phyloP scores from a whole-genome alignment of 768 basidiomycete species.

The Tulasnella sp. region DNA sequence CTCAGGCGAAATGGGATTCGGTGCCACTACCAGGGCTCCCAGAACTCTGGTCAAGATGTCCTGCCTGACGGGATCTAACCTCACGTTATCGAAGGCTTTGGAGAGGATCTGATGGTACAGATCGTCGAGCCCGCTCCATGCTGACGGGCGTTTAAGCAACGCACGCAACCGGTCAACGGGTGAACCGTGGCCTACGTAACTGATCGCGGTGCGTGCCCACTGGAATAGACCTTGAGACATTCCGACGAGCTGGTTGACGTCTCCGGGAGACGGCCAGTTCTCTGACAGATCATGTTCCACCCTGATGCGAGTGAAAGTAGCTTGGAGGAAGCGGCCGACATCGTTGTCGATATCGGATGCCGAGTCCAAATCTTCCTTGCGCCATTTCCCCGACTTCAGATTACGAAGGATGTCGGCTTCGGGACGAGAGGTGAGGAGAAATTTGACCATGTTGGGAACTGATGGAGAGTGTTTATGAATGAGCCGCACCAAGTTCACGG shows the following conservation, averaged over 20 bases:
- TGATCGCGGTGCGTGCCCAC: background rate
- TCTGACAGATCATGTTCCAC: too few relatives aligned
- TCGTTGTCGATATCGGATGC: too few relatives aligned
- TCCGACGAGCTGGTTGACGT: background rate
- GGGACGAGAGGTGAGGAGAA: too few relatives aligned
- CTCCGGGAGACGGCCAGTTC: too few relatives aligned
- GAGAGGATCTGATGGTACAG: background rate
- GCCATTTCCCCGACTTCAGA: too few relatives aligned
- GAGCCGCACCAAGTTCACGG: too few relatives aligned
- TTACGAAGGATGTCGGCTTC: too few relatives aligned
- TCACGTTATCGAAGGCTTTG: background rate
- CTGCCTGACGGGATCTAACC: background rate
- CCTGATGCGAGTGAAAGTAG: too few relatives aligned
- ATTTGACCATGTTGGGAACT: too few relatives aligned
- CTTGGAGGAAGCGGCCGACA: too few relatives aligned
- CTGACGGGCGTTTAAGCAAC: background rate
- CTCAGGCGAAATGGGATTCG: background rate
- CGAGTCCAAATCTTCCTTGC: too few relatives aligned
- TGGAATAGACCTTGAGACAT: background rate
- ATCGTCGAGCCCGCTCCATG: background rate
- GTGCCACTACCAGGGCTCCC: background rate
- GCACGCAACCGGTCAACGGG: background rate
- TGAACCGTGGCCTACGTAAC: background rate
- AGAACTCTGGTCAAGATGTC: background rate
- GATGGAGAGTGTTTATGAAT: too few relatives aligned